Evolutionary conservation across 2,329 filamentous ascomycete species (phyloP), one percentile per base, ranked within the genome.

Genomic region (Xylaria sp.): DNA sequence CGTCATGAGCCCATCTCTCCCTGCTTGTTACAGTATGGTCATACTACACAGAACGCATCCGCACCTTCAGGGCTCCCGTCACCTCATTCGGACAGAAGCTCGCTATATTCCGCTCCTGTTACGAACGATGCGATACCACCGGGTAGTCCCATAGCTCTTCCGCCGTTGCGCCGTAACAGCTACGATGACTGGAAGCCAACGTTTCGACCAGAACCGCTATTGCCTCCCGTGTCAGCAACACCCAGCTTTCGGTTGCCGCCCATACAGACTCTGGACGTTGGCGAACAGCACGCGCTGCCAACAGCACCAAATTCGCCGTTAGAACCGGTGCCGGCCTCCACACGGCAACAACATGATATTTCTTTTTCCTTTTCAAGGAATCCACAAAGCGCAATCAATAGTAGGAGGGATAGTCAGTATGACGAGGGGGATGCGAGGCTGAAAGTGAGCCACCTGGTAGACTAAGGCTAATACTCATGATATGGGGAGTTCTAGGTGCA

Each of bases 41-140:
- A 68, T 60, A 12, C 61, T 63, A 17, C 59, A 9, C 69, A 67
- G 50, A 63, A 49, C 33, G 50, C 23, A 38, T 50, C 55, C 21
- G 49, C 56, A 12, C 61, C 60, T 35, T 69, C 70, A 8, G 76
- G 68, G 31, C 73, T 70, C 43, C 73, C 66, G 55, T 79, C 70
- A 33, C 76, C 66, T 92, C 65, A 82, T 91, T 92, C 91, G 0
- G 92, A 95, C 74, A 80, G 81, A 28, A 84, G 84, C 65, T 89
- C 88, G 1, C 82, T 84, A 59, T 85, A 86, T 72, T 87, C 87
- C 3, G 83, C 83, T 31, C 89, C 88, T 2, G 28, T 28, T 23
- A 38, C 50, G 4, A 47, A 37, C 14, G 59, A 58, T 11, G 85
- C 61, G 77, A 52, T 73, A 76, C 42, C 69, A 55, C 71, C 77